Evolutionary conservation across 495 filamentous ascomycete species (phyloP), one percentile per base, ranked within the genome.

Genomic region (Penicillium pulvis): DNA sequence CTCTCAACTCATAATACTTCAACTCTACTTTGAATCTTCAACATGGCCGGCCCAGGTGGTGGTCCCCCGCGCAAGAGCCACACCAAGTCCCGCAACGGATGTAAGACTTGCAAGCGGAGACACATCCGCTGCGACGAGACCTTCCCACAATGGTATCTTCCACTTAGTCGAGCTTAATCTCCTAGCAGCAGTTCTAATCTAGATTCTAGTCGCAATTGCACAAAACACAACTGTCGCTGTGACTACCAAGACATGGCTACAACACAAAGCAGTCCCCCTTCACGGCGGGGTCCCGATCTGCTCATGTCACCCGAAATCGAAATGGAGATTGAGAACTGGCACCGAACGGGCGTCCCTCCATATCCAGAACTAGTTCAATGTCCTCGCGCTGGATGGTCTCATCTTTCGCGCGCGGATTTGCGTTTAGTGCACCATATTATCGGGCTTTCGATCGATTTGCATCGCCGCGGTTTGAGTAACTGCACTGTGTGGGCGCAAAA

Each of bases 91-190:
- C 86, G 94, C 57, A 97, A 96, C 75, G 94, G 94, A 49, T 98
- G 94, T 77, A 92, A 91, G 65, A 97, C 91, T 33, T 98, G 94
- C 83, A 98, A 98, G 82, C 86, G 88, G 73, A 86, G 94, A 67
- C 94, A 98, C 76, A 98, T 98, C 71, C 86, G 94, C 58, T 98
- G 94, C 76, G 94, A 98, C 73, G 95, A 98, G 74, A 96, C 83
- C 58, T 96, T 93, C 65, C 94, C 95, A 23, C 94, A 98, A 85
- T 98, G 94, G 93, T 97, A 82, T 74, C 53, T 42, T 30, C 48
- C 23, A 26, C 4, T 10, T 17, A 28, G 7, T 45, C 12, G 20
- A n/a, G 5, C n/a, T 12, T 20, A 6, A 16, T 30, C 8, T 10
- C 9, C 35, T 41, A 44, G 26, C 14, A 31, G 12, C 42, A 24